These are phyloP conservation scores for Plenodomus tracheiphilus DNA, from an alignment of 2,329 filamentous ascomycete genomes.

Conservation along the genomic window DNA sequence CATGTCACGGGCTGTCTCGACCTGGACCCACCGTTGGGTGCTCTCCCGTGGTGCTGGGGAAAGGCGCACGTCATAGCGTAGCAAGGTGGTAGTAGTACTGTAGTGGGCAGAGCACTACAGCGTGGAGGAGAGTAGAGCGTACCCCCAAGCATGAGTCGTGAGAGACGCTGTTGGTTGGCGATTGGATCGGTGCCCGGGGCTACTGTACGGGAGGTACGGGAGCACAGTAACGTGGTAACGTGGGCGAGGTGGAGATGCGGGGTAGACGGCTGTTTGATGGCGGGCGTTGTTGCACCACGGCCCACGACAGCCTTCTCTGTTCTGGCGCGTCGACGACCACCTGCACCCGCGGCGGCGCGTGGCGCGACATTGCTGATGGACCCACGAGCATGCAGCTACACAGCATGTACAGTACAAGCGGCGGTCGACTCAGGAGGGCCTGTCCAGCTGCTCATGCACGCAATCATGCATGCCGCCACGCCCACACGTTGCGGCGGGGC, in stretches of 20 bases:
- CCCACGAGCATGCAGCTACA: no score
- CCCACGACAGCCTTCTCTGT: no score
- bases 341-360: slow-evolving; percentile 6
- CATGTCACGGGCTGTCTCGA: neutral
- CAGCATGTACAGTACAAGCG: no score
- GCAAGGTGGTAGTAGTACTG: no score
- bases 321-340: no score
- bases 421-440: slow-evolving; percentile 17
- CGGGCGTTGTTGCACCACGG: slow-evolving; percentile 14
- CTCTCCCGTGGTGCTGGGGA: neutral
- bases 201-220: no score
- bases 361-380: slow-evolving; percentile 5
- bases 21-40: neutral
- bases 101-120: no score
- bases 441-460: slow-evolving; percentile 15
- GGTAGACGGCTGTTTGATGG: no score
- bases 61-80: slow-evolving; percentile 6
- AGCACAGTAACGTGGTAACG: slow-evolving; percentile 15
- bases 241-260: slow-evolving; percentile 16
- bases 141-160: no score
- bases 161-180: slow-evolving; percentile 7
- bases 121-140: no score
- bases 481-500: slow-evolving; percentile 1
- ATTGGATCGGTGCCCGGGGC: no score
- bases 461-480: slow-evolving; percentile 17